Evolutionary conservation across 176 grass and related monocot genomes (phyloP).

Genomic region (Poa annua): DNA sequence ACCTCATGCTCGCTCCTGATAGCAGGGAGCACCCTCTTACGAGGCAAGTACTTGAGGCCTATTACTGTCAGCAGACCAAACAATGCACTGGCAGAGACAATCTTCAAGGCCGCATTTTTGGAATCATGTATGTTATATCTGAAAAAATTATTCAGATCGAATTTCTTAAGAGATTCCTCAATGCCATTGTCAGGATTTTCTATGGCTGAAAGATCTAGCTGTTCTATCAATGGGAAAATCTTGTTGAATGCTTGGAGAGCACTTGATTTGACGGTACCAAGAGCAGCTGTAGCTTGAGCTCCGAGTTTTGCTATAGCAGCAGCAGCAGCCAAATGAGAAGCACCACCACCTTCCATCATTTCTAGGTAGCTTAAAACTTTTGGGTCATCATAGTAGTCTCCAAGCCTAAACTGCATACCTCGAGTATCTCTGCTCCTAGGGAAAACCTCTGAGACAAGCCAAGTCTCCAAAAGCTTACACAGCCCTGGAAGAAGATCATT

Average conservation of each 20-base stretch:
- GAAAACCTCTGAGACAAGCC: slow-evolving; percentile 84
- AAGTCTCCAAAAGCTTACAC: slow-evolving; percentile 92
- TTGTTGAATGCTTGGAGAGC: slow-evolving; percentile 84
- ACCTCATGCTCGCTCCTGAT: slow-evolving; percentile 50
- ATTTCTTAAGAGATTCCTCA: slow-evolving; percentile 49
- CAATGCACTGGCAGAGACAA: slow-evolving; percentile 65
- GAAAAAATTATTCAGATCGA: slow-evolving; percentile 31
- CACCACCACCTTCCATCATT: slow-evolving; percentile 72
- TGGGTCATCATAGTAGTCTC: slow-evolving; percentile 91
- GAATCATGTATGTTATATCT: slow-evolving; percentile 46
- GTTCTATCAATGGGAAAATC: slow-evolving; percentile 79
- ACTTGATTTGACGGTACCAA: slow-evolving; percentile 79
- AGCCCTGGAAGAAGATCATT: slow-evolving; percentile 83
- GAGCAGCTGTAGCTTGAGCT: slow-evolving; percentile 79
- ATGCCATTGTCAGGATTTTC: slow-evolving; percentile 30
- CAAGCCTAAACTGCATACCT: slow-evolving; percentile 73
- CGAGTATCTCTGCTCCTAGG: slow-evolving; percentile 91
- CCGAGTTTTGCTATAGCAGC: slow-evolving; percentile 84
- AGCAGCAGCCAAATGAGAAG: slow-evolving; percentile 85
- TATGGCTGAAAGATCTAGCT: slow-evolving; percentile 50
- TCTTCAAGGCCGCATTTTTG: slow-evolving; percentile 60
- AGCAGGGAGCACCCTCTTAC: slow-evolving; percentile 58
- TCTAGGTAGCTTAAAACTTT: slow-evolving; percentile 87
- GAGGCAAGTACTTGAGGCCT: slow-evolving; percentile 66
- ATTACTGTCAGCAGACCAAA: slow-evolving; percentile 66